These are phyloP conservation scores for Cyberlindnera sargentensis DNA, from an alignment of 805 yeast species.

Conservation along the genomic window DNA sequence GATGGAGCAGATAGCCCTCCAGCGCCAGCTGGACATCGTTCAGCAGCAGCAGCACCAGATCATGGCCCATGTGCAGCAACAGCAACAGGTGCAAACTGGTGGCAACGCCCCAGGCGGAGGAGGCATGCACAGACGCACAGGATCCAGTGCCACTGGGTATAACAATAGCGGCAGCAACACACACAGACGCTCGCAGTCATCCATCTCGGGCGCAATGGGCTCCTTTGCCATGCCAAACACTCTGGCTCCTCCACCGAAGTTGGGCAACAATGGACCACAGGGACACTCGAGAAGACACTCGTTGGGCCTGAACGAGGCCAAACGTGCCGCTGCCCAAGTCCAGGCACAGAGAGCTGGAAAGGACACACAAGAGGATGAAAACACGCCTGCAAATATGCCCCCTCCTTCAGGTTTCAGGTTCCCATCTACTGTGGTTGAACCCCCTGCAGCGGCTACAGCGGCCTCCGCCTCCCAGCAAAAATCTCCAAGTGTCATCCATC, in stretches of 20 bases:
- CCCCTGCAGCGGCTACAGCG: conserved; percentile 16
- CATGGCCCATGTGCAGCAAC: conserved; percentile 48
- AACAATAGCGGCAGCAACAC: conserved; percentile 9
- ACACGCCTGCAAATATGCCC: conserved; percentile 9
- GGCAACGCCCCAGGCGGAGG: not conserved
- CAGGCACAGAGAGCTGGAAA: conserved; percentile 56
- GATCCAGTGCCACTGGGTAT: not conserved
- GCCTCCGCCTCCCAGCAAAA: not conserved
- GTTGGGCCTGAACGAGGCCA: conserved; percentile 85
- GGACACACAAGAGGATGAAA: conserved; percentile 13
- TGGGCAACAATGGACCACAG: conserved; percentile 12
- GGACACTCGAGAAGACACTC: conserved; percentile 94
- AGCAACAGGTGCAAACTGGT: conserved; percentile 11
- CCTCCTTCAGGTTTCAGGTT: conserved; percentile 44
- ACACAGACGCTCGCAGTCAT: conserved; percentile 45
- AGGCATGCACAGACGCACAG: conserved; percentile 1
- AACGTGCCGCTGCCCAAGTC: conserved; percentile 91
- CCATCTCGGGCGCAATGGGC: conserved; percentile 29
- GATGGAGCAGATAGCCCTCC: conserved; percentile 83
- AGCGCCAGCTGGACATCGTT: conserved; percentile 85
- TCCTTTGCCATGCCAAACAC: conserved; percentile 21
- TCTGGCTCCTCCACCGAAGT: conserved; percentile 22
- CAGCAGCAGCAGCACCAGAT: conserved; percentile 91
- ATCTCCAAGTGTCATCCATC: conserved; percentile 10
- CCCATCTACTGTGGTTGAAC: conserved; percentile 39